Base-by-base conservation (phyloP, 352 stramenopile genomes). In the Globisporangium echinulatum region DNA sequence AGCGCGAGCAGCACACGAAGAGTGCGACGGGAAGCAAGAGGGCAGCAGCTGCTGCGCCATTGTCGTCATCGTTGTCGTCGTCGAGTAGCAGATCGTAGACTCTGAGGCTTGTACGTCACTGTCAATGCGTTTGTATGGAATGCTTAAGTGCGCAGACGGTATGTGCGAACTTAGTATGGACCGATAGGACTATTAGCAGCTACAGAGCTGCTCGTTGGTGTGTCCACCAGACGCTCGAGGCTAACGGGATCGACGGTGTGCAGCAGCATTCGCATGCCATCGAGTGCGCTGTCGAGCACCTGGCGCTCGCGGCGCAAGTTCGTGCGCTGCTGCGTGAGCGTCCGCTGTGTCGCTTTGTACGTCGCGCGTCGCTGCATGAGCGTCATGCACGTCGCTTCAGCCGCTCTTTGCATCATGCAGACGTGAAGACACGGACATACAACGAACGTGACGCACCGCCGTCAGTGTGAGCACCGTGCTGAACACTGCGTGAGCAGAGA, bases 241-340 rank as follows among this genome's bases (percentile, higher is more conserved):
- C 61, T 50, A 17, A 50, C 33, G 42, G 75, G 69, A 39, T 86
- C 67, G 7, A 85, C 38, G 19, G 79, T 48, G n/a, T 69, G 48
- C 4, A 87, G 66, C 52, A 90, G 52, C 54, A 68, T 56, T 7
- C 66, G 67, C 63, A 87, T 70, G 8, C 65, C 66, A 9, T 77
- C 68, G 36, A 86, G 54, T 1, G 74, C 70, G 10, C 59, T 69
- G 37, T 64, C 68, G 17, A 77, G 36, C 7, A 75, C 58, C 11
- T 77, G 56, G 10, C 59, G 46, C 59, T 90, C 77, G 43, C 60
- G 68, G 10, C 53, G 17, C 5, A 86, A 17, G 33, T 61, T 82
- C 5, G 43, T 33, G 39, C 53, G 69, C 2, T 62, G 59, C n/a
- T 72, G 49, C 33, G 49, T 15, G 50, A 63, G 37, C 19, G 46